A percentile compares a stretch with the other conserved stretches of the same genome.
These are phyloP conservation scores for Rhodotorula paludigena DNA, from an alignment of 768 basidiomycete species.

Conservation along the genomic window DNA sequence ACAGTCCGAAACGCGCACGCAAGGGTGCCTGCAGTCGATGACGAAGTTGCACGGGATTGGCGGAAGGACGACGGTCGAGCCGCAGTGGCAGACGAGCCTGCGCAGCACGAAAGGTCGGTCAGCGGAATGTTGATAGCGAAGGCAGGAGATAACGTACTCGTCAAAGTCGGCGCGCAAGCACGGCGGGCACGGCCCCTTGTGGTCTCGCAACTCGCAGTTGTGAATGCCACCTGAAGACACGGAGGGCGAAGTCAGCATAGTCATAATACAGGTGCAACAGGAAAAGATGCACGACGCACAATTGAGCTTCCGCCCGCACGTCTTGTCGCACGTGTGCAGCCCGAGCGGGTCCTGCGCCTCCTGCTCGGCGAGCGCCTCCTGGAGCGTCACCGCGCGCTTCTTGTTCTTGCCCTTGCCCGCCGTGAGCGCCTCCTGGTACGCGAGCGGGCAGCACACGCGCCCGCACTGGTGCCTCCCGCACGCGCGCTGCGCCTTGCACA, in stretches of 20 bases:
- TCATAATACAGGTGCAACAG: not conserved
- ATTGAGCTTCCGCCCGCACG: constrained; percentile 43
- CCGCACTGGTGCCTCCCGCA: constrained; percentile 85
- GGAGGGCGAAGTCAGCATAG: not conserved
- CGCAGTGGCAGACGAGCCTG: constrained; percentile 74
- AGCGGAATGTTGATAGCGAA: not conserved
- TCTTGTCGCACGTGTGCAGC: constrained; percentile 28
- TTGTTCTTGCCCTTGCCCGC: constrained; percentile 61
- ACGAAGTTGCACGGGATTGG: constrained; percentile 81
- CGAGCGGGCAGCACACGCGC: constrained; percentile 82
- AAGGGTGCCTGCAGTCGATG: constrained; percentile 74
- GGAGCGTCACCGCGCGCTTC: constrained; percentile 49
- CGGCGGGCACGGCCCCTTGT: constrained; percentile 63
- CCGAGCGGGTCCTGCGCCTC: constrained; percentile 52
- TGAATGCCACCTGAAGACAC: constrained; percentile 46
- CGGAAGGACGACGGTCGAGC: constrained; percentile 77
- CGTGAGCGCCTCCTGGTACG: constrained; percentile 55
- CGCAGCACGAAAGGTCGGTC: not conserved
- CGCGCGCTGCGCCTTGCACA: constrained; percentile 68
- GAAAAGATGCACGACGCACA: constrained; percentile 39
- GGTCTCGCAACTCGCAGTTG: constrained; percentile 67
- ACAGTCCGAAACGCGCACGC: constrained; percentile 66
- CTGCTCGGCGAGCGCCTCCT: constrained; percentile 51
- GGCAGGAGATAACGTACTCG: constrained; percentile 55
- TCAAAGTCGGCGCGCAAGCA: constrained; percentile 88